Evolutionary conservation across 345 rosid genomes (phyloP).

Genomic region (Boechera stricta): DNA sequence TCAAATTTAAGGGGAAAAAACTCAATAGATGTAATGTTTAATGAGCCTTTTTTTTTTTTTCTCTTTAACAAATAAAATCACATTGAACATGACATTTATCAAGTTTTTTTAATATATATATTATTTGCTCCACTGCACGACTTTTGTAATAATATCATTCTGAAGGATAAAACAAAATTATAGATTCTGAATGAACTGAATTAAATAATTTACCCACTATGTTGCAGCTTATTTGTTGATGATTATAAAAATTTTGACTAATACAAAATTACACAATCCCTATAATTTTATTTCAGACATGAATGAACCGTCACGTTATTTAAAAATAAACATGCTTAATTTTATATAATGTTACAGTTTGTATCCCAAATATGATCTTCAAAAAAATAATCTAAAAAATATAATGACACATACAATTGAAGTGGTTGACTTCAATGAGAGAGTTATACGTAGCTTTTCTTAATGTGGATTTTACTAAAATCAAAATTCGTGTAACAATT

Average conservation of each 20-base stretch:
- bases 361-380: background rate
- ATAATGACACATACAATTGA: background rate
- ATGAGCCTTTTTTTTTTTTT: no score
- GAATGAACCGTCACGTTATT: no score
- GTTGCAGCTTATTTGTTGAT: background rate
- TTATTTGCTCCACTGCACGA: background rate
- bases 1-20: no score
- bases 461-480: no score
- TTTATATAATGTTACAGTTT: no score
- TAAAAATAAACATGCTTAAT: no score
- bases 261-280: background rate
- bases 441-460: no score
- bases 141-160: background rate
- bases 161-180: background rate
- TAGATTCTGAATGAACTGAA: background rate
- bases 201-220: background rate
- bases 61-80: no score
- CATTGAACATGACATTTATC: no score
- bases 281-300: background rate
- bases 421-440: background rate
- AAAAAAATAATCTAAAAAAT: no score
- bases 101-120: no score
- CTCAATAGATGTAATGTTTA: background rate
- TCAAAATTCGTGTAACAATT: background rate
- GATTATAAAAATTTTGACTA: background rate